Evolutionary conservation across 2,329 filamentous ascomycete genomes (phyloP).

Genomic region (Elsinoe fawcettii): DNA sequence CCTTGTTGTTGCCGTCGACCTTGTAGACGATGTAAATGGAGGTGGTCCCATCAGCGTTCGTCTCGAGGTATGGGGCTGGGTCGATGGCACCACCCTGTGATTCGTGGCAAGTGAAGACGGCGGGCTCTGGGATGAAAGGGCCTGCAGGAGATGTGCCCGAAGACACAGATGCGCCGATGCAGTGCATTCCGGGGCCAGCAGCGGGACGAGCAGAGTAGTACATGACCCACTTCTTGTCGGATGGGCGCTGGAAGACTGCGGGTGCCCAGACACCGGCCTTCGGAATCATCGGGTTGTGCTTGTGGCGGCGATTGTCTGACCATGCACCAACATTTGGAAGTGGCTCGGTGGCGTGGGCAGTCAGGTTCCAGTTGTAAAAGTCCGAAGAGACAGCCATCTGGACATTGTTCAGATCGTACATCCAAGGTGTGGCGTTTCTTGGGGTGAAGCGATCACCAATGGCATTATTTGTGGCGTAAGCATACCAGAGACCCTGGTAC

Average conservation of each 20-base stretch:
- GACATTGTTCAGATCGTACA: slow-evolving; percentile 26
- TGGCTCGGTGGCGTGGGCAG: slow-evolving; percentile 24
- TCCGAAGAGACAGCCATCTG: slow-evolving; percentile 33
- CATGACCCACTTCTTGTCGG: slow-evolving; percentile 27
- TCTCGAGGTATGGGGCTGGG: slow-evolving; percentile 25
- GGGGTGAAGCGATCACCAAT: slow-evolving; percentile 17
- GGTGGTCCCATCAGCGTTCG: slow-evolving; percentile 18
- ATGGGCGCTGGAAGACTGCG: slow-evolving; percentile 23
- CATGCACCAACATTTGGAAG: slow-evolving; percentile 26
- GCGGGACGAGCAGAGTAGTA: slow-evolving; percentile 29
- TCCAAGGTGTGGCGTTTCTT: slow-evolving; percentile 21
- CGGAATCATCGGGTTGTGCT: slow-evolving; percentile 19
- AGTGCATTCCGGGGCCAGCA: slow-evolving; percentile 21
- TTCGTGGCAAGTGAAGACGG: slow-evolving; percentile 25
- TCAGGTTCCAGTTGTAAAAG: slow-evolving; percentile 30
- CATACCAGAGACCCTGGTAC: slow-evolving; percentile 31
- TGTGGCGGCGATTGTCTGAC: slow-evolving; percentile 20
- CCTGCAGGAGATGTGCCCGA: slow-evolving; percentile 22
- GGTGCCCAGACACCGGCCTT: slow-evolving; percentile 29
- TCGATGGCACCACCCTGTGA: slow-evolving; percentile 30
- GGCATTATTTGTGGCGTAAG: slow-evolving; percentile 33
- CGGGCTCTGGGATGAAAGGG: slow-evolving; percentile 24
- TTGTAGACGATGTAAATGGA: slow-evolving; percentile 29
- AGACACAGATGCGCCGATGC: slow-evolving; percentile 30
- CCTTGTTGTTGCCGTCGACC: slow-evolving; percentile 31